Base-by-base conservation (phyloP, 2,329 filamentous ascomycete genomes). In the Aureobasidium sp. region DNA sequence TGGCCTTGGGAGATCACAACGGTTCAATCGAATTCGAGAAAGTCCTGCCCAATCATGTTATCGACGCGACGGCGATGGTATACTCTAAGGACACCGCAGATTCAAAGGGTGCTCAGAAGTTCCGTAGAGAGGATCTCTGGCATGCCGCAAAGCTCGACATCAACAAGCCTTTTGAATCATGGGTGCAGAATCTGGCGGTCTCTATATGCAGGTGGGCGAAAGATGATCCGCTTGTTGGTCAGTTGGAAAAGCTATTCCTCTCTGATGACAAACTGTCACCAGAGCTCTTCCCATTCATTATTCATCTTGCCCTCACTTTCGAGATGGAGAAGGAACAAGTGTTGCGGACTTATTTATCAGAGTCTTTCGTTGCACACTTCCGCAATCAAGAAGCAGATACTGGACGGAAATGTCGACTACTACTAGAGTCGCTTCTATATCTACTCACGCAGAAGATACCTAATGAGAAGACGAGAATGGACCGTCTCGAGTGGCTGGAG, bases 401-500 rank as follows among this genome's bases (percentile, higher is more conserved):
- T 77, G 82, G 81, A 61, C 80, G 85, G 6, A 90, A 90, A 67
- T 76, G 88, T 55, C 85, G 85, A 63, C 81, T 94, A 39, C 77
- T 96, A 1, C 81, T 97, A 42, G 88, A 90, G 65, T 84, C 87
- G 3, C 79, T 99, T 34, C 77, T 99, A 3, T 99, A 97, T 70
- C 81, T 99, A n/a, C 85, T 91, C 41, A 91, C 88, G 3, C 92
- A 95, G 69, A 80, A 83, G 32, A 76, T 87, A 14, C 89, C 89
- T 0, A 82, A 85, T 13, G 94, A 99, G 72, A 76, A 78, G 0
- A 96, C 90, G 0, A 87, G 89, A 66, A 86, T 86, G 8, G 90
- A 96, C 67, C 84, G 94, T 61, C 79, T 86, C 54, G 80, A 83
- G 55, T 99, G 95, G 95, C 81, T 99, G 21, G 88, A 96, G 30